phyloP scores from a whole-genome alignment of 768 basidiomycete genomes.

The Lactifluus subvellereus region DNA sequence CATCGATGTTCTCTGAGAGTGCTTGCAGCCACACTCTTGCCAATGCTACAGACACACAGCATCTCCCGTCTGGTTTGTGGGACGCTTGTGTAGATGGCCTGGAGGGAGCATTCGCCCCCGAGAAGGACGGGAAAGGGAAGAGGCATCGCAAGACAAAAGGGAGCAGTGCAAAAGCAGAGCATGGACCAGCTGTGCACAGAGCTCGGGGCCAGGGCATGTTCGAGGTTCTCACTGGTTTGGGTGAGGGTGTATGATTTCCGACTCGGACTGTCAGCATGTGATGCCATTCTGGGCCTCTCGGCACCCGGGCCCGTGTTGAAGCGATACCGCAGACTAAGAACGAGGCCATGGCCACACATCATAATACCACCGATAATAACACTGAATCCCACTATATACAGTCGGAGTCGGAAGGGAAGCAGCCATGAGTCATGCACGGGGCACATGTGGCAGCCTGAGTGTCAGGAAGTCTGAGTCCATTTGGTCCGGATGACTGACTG shows the following conservation, averaged over 20 bases:
- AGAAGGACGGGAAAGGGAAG: constrained; percentile 11
- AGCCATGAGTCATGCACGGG: too few species aligned
- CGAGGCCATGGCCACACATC: neutral
- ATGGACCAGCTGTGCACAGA: neutral
- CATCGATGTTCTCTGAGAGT: constrained; percentile 51
- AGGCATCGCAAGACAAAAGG: constrained; percentile 35
- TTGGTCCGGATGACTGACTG: too few species aligned
- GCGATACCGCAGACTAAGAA: neutral
- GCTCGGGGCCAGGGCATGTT: constrained; percentile 7
- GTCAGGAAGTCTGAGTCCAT: too few species aligned
- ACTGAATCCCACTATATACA: too few species aligned
- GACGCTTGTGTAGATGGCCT: constrained; percentile 15
- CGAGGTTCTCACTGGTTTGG: constrained; percentile 11
- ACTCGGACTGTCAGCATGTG: neutral
- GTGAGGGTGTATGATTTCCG: neutral
- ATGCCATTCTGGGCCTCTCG: neutral
- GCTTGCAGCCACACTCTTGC: constrained; percentile 52
- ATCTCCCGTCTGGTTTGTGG: constrained; percentile 24
- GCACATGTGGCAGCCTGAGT: too few species aligned
- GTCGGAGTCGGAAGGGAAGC: too few species aligned
- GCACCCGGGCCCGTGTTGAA: neutral
- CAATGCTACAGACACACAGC: constrained; percentile 22
- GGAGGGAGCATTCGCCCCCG: constrained; percentile 10
- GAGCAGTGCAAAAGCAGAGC: neutral
- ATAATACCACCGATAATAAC: neutral